phyloP scores from a whole-genome alignment of 1,284 basidiomycete species.

The Polyporus tsugae region DNA sequence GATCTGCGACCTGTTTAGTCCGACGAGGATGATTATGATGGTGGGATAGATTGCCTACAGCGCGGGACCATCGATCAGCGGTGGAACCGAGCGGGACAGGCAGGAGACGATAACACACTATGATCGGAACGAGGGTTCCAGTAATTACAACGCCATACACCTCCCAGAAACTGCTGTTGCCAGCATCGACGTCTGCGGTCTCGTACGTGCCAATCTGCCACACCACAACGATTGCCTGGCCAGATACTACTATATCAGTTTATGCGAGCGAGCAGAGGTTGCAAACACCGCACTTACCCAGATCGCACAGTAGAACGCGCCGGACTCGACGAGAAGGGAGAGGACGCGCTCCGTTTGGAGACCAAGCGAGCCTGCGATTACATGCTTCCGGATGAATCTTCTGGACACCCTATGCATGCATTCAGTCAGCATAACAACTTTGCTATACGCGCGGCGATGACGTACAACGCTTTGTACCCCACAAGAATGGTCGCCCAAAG shows the following conservation, averaged over 20 bases:
- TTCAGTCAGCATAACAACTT: too few relatives aligned
- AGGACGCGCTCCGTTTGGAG: not conserved
- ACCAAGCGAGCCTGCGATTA: not conserved
- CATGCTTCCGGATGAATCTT: too few relatives aligned
- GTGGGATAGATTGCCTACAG: constrained; percentile 1
- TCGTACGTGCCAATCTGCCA: not conserved
- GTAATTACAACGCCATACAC: not conserved
- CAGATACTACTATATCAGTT: too few relatives aligned
- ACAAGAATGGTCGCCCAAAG: not conserved
- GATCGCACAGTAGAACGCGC: not conserved
- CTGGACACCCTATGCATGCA: too few relatives aligned
- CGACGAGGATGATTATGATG: constrained; percentile 6
- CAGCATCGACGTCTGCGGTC: not conserved
- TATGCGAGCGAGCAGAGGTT: too few relatives aligned
- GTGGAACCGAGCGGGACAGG: too few relatives aligned
- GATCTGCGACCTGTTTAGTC: not conserved
- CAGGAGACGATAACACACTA: not conserved
- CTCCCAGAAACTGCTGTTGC: not conserved
- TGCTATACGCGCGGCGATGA: not conserved
- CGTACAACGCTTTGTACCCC: not conserved
- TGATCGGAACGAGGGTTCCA: not conserved
- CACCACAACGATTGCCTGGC: not conserved
- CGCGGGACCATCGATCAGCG: too few relatives aligned
- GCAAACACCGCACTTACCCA: constrained; percentile 2
- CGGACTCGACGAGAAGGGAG: constrained; percentile 3